Evolutionary conservation across 2,329 filamentous ascomycete species (phyloP).

Genomic region (Diaporthe vaccinii): DNA sequence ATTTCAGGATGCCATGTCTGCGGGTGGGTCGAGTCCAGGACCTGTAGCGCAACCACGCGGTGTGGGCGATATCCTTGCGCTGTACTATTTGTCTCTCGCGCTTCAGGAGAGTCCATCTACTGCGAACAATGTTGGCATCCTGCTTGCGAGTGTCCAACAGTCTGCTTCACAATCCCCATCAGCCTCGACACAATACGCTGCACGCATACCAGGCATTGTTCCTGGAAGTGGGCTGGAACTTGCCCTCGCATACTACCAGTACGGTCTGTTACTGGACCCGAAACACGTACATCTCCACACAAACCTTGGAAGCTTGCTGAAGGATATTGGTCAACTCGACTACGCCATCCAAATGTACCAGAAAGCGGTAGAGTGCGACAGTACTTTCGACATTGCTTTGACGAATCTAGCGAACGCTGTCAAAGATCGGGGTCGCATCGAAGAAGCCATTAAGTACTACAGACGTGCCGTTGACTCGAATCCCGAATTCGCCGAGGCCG

Average conservation of each 20-base stretch:
- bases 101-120: conserved; percentile 97
- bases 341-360: conserved; percentile 98
- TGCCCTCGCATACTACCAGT: conserved; percentile 94
- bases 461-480: conserved; percentile 91
- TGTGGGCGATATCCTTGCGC: conserved; percentile 90
- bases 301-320: conserved; percentile 93
- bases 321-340: conserved; percentile 94
- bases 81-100: conserved; percentile 96
- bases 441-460: conserved; percentile 93
- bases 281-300: conserved; percentile 97
- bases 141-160: conserved; percentile 95
- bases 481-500: conserved; percentile 95
- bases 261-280: conserved; percentile 87
- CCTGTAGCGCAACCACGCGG: conserved; percentile 76
- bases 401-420: conserved; percentile 98
- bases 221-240: conserved; percentile 90
- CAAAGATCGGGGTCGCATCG: conserved; percentile 93
- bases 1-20: conserved; percentile 95
- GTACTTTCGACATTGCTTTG: conserved; percentile 95
- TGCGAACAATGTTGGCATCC: conserved; percentile 96
- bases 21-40: conserved; percentile 68
- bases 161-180: conserved; percentile 53
- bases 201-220: conserved; percentile 79
- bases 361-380: conserved; percentile 90
- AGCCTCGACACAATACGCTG: conserved; percentile 47